phyloP scores from a whole-genome alignment of 306 rosid genomes.

The Trifolium pratense region DNA sequence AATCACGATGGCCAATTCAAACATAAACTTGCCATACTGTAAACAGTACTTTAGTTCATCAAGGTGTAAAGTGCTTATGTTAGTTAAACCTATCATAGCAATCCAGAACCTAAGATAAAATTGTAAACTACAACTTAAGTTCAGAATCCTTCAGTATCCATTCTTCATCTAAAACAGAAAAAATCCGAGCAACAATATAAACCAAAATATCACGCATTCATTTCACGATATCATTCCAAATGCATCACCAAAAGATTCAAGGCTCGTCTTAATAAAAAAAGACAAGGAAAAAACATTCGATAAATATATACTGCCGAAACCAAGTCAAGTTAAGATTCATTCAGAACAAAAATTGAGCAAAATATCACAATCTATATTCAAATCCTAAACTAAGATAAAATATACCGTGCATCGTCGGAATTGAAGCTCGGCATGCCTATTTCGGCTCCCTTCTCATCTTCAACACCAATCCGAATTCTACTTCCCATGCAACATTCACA shows the following conservation, averaged over 20 bases:
- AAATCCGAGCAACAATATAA: conserved; percentile 19
- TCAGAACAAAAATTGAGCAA: conserved; percentile 20
- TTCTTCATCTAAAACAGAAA: background rate
- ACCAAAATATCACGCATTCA: conserved; percentile 23
- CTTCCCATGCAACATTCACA: conserved; percentile 46
- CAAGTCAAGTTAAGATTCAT: conserved; percentile 33
- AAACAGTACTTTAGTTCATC: background rate
- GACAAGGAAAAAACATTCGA: conserved; percentile 16
- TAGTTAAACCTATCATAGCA: conserved; percentile 5
- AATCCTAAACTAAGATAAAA: conserved; percentile 18
- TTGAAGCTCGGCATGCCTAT: conserved; percentile 60
- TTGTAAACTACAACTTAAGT: background rate
- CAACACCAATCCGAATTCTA: conserved; percentile 45
- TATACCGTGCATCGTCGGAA: conserved; percentile 51
- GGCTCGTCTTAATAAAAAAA: conserved; percentile 21
- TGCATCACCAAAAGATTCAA: background rate
- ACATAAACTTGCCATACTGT: too few relatives aligned
- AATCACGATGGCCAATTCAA: too few relatives aligned
- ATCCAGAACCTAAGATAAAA: background rate
- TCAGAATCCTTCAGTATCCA: background rate
- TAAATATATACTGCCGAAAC: background rate
- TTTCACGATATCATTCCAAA: background rate
- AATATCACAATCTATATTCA: conserved; percentile 2
- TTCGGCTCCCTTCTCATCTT: conserved; percentile 56
- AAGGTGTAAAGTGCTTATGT: background rate